Conservation (phyloP, 2,329 filamentous ascomycete species). For the Myotisia sp. region DNA sequence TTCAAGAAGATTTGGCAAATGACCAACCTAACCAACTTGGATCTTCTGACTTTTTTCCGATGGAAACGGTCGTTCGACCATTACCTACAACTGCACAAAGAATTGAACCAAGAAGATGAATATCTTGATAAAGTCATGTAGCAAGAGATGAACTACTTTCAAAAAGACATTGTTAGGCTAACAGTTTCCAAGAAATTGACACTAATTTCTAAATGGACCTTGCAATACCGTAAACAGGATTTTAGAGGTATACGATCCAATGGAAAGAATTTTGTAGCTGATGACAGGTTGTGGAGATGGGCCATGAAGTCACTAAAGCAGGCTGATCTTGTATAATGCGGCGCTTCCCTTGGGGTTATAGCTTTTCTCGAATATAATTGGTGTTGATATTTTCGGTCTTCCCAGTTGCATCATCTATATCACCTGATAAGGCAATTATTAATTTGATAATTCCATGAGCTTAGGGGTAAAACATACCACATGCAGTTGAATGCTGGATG, state of each 20-base stretch:
- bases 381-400: too few species aligned
- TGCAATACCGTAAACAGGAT: constrained; percentile 5
- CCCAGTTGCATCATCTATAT: too few species aligned
- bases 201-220: constrained; percentile 7
- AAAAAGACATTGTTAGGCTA: constrained; percentile 5
- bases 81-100: constrained; percentile 5
- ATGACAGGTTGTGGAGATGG: constrained; percentile 7
- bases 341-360: too few species aligned
- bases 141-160: constrained; percentile 5
- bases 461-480: too few species aligned
- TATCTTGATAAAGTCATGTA: background rate
- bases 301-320: constrained; percentile 7
- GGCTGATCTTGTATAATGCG: too few species aligned
- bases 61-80: constrained; percentile 4
- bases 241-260: constrained; percentile 6
- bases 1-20: constrained; percentile 8
- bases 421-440: too few species aligned
- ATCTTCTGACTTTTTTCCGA: constrained; percentile 4
- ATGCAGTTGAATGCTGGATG: too few species aligned
- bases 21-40: constrained; percentile 5
- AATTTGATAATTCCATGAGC: too few species aligned
- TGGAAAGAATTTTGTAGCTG: constrained; percentile 6
- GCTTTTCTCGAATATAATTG: too few species aligned
- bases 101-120: constrained; percentile 7
- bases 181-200: constrained; percentile 6